Evolutionary conservation across 2,329 filamentous ascomycete species (phyloP), one percentile per base, ranked within the genome.

Genomic region (Trichoderma sp.): DNA sequence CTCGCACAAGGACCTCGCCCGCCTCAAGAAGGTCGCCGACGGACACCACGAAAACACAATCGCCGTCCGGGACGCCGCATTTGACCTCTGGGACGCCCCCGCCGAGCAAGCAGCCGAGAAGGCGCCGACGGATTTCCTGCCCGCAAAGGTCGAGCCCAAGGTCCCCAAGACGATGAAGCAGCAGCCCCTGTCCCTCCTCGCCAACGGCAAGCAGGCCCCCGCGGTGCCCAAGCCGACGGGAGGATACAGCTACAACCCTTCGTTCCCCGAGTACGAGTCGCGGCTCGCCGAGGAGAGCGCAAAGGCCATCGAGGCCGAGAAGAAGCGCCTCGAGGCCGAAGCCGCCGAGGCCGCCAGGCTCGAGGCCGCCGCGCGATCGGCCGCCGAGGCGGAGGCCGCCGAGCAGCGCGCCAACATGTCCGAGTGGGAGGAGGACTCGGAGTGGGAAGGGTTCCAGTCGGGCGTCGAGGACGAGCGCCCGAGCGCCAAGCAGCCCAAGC

Each of bases 171-270:
- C 94, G 0, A 77, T 97, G 69, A 89, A 89, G 71, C 84, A 90
- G 65, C 85, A 90, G 45, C 91, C 95, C 3, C 83, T 96, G 61
- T 92, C 93, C 3, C 84, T 98, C 34, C 85, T 91, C n/a, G 90
- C 90, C 50, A 92, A 84, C 73, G 93, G 93, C 44, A 96, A 94
- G 76, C 77, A 84, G 0, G 82, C 96, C 9, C 90, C 92, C 1
- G 88, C 93, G 3, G 90, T 99, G 0, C 83, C 85, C 67, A 90
- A 88, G 72, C 95, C 95, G 1, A 84, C 88, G 7, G 92, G 89
- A 17, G 93, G 92, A 66, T 92, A 89, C 76, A 96, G 92, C 71
- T 99, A 99, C 80, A 99, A 99, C 75, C 95, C 95, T 0, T 81
- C 86, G 6, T 96, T 96, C 71, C 85, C 87, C 68, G 93, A 97